Evolutionary conservation across 345 rosid genomes (phyloP).

Genomic region (Firmiana major): DNA sequence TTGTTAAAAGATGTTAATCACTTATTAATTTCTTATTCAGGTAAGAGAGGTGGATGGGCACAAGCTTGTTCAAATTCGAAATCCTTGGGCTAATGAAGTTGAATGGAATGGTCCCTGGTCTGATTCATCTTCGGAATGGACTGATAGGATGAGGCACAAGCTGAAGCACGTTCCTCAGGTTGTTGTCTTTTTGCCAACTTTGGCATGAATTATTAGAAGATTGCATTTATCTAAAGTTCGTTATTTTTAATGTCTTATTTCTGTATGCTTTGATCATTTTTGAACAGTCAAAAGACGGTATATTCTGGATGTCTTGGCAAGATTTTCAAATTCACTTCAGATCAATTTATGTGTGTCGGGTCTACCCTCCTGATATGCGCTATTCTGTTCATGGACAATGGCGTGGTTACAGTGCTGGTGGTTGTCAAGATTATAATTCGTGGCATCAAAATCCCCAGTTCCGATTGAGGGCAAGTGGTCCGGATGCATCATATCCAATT

Average conservation of each 20-base stretch:
- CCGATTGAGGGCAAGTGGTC: constrained; percentile 80
- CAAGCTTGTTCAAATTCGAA: constrained; percentile 97
- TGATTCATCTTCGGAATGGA: constrained; percentile 95
- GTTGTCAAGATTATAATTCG: constrained; percentile 96
- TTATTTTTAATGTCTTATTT: not conserved
- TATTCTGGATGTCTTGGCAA: constrained; percentile 99
- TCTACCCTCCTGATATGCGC: constrained; percentile 97
- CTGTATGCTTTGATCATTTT: constrained; percentile 15
- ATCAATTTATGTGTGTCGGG: constrained; percentile 97
- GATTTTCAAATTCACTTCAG: constrained; percentile 99
- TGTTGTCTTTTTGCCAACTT: not conserved
- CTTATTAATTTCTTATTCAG: constrained; percentile 32
- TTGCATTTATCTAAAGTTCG: constrained; percentile 2
- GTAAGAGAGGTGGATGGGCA: constrained; percentile 98
- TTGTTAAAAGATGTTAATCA: not conserved
- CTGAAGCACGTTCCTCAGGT: constrained; percentile 94
- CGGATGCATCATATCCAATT: constrained; percentile 86
- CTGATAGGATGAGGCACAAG: constrained; percentile 96
- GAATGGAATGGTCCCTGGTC: constrained; percentile 99
- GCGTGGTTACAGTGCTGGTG: constrained; percentile 98
- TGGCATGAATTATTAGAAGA: not conserved
- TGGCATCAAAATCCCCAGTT: constrained; percentile 99
- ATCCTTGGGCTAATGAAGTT: constrained; percentile 99
- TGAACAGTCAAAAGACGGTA: constrained; percentile 94
- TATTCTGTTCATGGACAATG: constrained; percentile 95